These are phyloP conservation scores for Anisodus tanguticus DNA, from an alignment of 257 asterid genomes.

Conservation along the genomic window DNA sequence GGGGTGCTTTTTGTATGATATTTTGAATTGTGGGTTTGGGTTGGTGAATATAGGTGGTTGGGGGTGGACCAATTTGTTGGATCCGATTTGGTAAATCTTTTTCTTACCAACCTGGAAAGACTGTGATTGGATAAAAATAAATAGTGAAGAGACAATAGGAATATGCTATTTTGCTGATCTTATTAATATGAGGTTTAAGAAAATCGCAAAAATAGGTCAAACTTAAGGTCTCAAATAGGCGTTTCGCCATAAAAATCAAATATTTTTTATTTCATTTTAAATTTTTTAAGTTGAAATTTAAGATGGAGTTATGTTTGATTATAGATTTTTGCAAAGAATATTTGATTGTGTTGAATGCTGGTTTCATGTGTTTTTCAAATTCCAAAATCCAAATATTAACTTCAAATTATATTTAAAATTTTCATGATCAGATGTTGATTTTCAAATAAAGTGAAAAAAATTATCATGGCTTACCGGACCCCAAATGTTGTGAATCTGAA, in stretches of 20 bases:
- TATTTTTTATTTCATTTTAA: background rate
- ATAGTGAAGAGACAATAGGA: background rate
- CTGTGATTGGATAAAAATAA: constrained; percentile 7
- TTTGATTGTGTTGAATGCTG: no score
- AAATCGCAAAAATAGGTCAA: background rate
- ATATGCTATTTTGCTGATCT: background rate
- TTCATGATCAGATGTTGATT: no score
- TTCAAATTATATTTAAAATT: no score
- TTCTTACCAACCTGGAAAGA: background rate
- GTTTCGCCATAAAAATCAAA: background rate
- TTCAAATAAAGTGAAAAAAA: no score
- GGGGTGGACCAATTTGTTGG: background rate
- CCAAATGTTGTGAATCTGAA: background rate
- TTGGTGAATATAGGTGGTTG: background rate
- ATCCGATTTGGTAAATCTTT: constrained; percentile 1
- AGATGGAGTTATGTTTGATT: background rate
- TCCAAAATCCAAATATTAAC: no score
- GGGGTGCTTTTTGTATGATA: background rate
- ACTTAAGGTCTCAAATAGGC: no score
- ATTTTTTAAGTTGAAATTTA: background rate
- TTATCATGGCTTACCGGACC: no score
- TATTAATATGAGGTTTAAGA: background rate
- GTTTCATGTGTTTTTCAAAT: no score
- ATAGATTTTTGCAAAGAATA: no score
- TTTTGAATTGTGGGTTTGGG: no score